Percentiles rank a stretch among this genome's conserved stretches.
Conservation (phyloP, 2,329 filamentous ascomycete genomes). For the Fusarium sp. region DNA sequence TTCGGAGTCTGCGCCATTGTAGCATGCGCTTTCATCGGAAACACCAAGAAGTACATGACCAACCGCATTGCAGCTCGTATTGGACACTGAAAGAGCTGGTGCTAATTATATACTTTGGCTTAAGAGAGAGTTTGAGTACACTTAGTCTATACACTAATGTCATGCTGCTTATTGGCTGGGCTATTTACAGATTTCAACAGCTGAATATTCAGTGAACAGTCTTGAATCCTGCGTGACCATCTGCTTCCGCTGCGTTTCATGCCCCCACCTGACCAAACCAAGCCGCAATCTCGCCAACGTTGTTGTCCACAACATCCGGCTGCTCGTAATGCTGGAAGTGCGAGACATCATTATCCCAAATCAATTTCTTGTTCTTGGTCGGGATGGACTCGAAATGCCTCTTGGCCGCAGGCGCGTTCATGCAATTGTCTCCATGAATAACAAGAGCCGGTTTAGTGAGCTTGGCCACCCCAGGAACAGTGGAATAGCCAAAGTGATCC, state of each 20-base stretch:
- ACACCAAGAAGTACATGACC: background rate
- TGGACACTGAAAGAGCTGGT: background rate
- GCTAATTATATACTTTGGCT: background rate
- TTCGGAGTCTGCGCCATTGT: background rate
- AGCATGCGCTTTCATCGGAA: background rate
- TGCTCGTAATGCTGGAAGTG: background rate
- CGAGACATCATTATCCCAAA: background rate
- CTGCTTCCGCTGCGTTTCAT: accelerated
- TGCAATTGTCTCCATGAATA: background rate
- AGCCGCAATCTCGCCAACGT: background rate
- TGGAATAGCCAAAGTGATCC: background rate
- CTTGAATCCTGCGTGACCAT: accelerated
- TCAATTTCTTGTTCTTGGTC: background rate
- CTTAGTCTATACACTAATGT: too few species aligned
- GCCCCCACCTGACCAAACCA: background rate
- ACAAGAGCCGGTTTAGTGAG: background rate
- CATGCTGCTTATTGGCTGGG: too few species aligned
- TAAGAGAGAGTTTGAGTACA: accelerated
- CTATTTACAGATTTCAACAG: accelerated
- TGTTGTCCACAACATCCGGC: background rate
- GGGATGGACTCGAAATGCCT: background rate
- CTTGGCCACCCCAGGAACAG: background rate
- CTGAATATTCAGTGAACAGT: accelerated
- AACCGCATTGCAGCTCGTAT: background rate
- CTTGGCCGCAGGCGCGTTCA: background rate